phyloP scores from a whole-genome alignment of 345 rosid genomes.

The Mangifera indica region DNA sequence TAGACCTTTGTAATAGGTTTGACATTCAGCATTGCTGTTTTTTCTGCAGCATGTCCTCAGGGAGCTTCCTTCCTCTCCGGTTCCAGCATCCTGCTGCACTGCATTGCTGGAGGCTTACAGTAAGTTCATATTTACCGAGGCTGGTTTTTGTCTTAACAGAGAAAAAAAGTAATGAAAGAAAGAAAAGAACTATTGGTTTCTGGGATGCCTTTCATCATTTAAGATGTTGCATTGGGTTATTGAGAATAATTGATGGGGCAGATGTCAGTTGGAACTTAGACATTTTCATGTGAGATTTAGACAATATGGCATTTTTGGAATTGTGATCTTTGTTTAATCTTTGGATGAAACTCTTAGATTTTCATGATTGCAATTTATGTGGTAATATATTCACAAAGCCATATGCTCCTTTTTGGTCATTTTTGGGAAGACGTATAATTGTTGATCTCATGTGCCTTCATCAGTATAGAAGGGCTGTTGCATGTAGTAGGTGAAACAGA shows the following conservation, averaged over 20 bases:
- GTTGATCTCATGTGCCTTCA: not conserved
- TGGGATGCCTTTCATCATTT: not conserved
- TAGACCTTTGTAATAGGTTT: slow-evolving; percentile 17
- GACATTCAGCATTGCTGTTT: slow-evolving; percentile 29
- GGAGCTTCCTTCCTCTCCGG: slow-evolving; percentile 98
- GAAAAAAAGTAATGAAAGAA: too few relatives aligned
- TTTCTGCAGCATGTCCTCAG: slow-evolving; percentile 82
- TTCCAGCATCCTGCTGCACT: slow-evolving; percentile 96
- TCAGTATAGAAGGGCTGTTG: not conserved
- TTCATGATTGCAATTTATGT: not conserved
- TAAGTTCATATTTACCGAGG: slow-evolving; percentile 34
- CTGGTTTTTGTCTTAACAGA: not conserved
- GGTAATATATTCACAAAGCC: not conserved
- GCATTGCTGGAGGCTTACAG: slow-evolving; percentile 95
- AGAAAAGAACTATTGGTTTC: too few relatives aligned
- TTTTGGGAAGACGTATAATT: not conserved
- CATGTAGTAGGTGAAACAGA: not conserved
- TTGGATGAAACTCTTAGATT: not conserved
- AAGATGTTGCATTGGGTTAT: not conserved
- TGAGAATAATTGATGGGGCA: not conserved
- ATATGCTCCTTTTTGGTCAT: not conserved
- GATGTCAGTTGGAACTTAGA: not conserved
- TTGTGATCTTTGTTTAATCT: not conserved
- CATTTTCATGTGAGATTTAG: not conserved
- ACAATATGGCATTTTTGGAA: not conserved